These are phyloP conservation scores for Vachellia pachyceras DNA, from an alignment of 306 rosid species.

Conservation along the genomic window DNA sequence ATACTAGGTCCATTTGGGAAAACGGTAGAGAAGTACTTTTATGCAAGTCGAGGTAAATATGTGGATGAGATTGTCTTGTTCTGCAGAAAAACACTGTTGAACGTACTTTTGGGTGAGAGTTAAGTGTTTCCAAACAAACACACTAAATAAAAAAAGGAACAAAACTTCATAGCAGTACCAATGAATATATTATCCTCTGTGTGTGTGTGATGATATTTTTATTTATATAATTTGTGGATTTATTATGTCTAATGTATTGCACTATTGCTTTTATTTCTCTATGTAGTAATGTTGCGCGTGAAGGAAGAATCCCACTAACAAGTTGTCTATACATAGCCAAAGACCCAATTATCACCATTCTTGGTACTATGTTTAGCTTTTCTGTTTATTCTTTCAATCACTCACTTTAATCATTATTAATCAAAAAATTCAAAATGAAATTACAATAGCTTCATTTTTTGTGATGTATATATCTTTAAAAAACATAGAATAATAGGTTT, in stretches of 20 bases:
- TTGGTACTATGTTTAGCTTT: conserved; percentile 29
- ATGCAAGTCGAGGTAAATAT: no score
- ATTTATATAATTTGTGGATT: neutral
- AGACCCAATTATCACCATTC: conserved; percentile 42
- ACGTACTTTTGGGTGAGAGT: no score
- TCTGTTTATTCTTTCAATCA: neutral
- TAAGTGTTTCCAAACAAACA: no score
- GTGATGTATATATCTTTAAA: neutral
- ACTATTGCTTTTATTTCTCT: neutral
- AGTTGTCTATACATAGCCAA: conserved; percentile 33
- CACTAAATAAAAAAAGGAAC: no score
- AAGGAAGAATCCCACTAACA: conserved; percentile 39
- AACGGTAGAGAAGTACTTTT: no score
- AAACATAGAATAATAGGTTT: neutral
- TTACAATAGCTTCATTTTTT: neutral
- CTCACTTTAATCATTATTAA: conserved; percentile 30
- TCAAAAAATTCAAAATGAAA: neutral
- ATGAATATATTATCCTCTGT: neutral
- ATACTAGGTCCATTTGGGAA: no score
- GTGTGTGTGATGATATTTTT: neutral
- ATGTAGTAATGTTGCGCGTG: conserved; percentile 38
- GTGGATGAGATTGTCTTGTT: no score
- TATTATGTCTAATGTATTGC: neutral
- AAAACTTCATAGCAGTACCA: neutral
- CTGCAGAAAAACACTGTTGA: no score